Conservation (phyloP, 441 rosid genomes). For the Arabidopsis hybrid region DNA sequence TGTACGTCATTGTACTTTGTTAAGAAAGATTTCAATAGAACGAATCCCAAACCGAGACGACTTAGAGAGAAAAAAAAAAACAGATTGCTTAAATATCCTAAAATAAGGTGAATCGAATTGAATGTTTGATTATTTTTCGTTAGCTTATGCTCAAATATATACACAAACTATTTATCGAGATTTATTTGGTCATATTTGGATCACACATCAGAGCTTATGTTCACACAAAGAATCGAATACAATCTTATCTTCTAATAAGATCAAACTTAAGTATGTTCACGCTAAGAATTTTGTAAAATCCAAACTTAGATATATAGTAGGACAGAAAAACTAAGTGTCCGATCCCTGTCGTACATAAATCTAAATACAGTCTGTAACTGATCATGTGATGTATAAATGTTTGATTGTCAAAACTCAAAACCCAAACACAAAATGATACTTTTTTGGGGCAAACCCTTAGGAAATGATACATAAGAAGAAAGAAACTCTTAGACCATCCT, state of each 20-base stretch:
- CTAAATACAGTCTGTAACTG: background rate
- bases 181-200: background rate
- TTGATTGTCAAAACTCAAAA: slow-evolving; percentile 8
- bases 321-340: background rate
- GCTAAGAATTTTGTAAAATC: background rate
- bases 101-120: background rate
- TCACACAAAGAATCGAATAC: background rate
- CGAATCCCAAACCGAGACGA: background rate
- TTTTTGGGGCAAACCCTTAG: too few species aligned
- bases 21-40: background rate
- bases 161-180: slow-evolving; percentile 2
- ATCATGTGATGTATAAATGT: background rate
- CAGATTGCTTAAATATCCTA: background rate
- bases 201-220: background rate
- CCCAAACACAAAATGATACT: background rate
- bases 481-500: background rate
- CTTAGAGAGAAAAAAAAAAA: background rate
- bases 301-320: background rate
- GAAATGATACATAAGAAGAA: background rate
- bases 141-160: background rate
- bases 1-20: background rate
- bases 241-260: background rate
- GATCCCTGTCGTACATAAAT: background rate
- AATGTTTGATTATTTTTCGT: background rate
- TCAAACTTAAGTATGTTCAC: background rate